Conservation (phyloP, 2,329 filamentous ascomycete species). For the Arthroderma sp. region DNA sequence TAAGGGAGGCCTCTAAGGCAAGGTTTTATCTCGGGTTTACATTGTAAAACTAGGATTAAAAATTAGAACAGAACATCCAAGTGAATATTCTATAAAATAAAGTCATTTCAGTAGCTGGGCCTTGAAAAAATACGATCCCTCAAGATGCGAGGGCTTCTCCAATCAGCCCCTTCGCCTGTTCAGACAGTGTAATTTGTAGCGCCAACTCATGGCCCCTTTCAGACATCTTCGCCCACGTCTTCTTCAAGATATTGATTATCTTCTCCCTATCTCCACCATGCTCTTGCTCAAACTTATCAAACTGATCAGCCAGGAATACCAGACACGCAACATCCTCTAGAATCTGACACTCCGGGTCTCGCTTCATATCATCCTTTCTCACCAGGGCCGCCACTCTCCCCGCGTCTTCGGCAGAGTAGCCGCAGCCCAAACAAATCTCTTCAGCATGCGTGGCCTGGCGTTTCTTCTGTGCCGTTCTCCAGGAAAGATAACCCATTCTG, state of each 20-base stretch:
- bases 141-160: constrained; percentile 43
- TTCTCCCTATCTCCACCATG: constrained; percentile 57
- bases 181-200: constrained; percentile 53
- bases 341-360: constrained; percentile 47
- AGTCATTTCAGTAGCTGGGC: too few relatives aligned
- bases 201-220: constrained; percentile 51
- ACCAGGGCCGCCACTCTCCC: constrained; percentile 58
- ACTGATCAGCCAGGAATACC: constrained; percentile 77
- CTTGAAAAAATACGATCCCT: background rate
- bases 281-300: constrained; percentile 64
- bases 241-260: constrained; percentile 56
- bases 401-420: constrained; percentile 43
- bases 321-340: constrained; percentile 79
- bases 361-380: constrained; percentile 59
- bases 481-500: constrained; percentile 63
- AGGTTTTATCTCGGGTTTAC: too few relatives aligned
- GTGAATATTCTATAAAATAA: too few relatives aligned
- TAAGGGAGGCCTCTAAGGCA: too few relatives aligned
- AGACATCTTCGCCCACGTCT: constrained; percentile 69
- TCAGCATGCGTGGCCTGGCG: constrained; percentile 53
- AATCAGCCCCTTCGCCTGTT: constrained; percentile 50
- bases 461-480: constrained; percentile 63
- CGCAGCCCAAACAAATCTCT: constrained; percentile 42
- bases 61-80: too few relatives aligned
- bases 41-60: too few relatives aligned